Base-by-base conservation (phyloP, 1,284 basidiomycete species). In the Puccinia horiana region DNA sequence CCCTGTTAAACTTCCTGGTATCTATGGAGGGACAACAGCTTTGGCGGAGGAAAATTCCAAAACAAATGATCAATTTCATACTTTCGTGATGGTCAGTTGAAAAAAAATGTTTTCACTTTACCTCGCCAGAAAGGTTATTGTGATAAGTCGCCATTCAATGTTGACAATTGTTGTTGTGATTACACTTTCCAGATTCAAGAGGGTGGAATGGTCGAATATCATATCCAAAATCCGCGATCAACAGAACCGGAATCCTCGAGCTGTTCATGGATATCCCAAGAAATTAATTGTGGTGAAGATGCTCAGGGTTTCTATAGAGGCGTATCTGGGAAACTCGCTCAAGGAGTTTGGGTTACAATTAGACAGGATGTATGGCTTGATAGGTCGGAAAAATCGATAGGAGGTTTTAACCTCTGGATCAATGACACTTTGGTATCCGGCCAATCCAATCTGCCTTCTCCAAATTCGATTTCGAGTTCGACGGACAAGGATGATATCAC, bases 351-450 rank as follows among this genome's bases (percentile, higher is more conserved):
- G 69, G 49, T 26, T 47, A 35, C 42, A 16, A 72, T 72, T 23
- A 49, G 69, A 29, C 69, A 72, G n/a, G 69, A 49, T 23, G 69
- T 72, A 49, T 72, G 69, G 69, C 32, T 72, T 32, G 69, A 49
- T 72, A n/a, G 29, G 5, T 9, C n/a, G 12, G 29, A 35, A 49
- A 32, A 49, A 11, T 26, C 47, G 44, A 29, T 72, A 4, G 44
- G 69, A 49, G 69, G 69, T 16, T 72, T 49, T n/a, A 72, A 72
- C 69, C 69, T 72, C 29, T 72, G 69, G 69, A 72, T 72, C 44
- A 35, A 72, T 49, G 44, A 72, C 29, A 16, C 20, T 49, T 49
- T 72, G 32, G 42, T 72, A 29, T 47, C 29, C 12, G 69, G 44
- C 69, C 69, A 72, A 49, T 26, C 69, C 16, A 49, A 72, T 16